Evolutionary conservation across 163 green algal genomes (phyloP).

Genomic region (Prototheca cutis): DNA sequence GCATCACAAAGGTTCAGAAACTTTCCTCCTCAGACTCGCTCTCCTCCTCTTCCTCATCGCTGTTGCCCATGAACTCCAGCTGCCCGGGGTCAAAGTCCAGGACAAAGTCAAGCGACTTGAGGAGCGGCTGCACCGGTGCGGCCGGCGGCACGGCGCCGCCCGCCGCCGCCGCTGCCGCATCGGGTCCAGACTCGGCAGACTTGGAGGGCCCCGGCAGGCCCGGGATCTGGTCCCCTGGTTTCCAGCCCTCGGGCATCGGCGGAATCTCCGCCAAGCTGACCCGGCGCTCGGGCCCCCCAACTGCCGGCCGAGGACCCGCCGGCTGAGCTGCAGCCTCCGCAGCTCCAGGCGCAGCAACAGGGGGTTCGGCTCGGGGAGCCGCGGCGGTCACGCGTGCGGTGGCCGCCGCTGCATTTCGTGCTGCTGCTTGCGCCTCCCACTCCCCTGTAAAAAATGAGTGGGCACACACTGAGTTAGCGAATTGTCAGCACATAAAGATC

Average conservation of each 20-base stretch:
- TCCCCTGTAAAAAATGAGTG: not conserved
- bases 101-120: slow-evolving; percentile 25
- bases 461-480: no score
- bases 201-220: not conserved
- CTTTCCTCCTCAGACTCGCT: slow-evolving; percentile 11
- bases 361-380: no score
- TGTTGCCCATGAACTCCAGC: slow-evolving; percentile 18
- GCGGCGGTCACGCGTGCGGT: no score
- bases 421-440: not conserved
- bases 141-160: not conserved
- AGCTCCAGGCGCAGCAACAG: no score
- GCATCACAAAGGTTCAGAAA: not conserved
- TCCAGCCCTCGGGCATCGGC: slow-evolving; percentile 28
- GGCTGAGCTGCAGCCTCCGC: no score
- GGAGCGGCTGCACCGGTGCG: not conserved
- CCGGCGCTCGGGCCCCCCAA: no score
- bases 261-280: no score
- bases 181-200: not conserved
- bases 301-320: no score
- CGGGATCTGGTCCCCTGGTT: slow-evolving; percentile 19
- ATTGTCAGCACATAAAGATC: no score
- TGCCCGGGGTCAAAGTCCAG: slow-evolving; percentile 24
- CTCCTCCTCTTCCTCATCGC: slow-evolving; percentile 3
- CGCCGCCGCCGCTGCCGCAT: not conserved
- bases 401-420: not conserved